These are phyloP conservation scores for Pythium monospermum DNA, from an alignment of 352 stramenopile species.

Conservation along the genomic window DNA sequence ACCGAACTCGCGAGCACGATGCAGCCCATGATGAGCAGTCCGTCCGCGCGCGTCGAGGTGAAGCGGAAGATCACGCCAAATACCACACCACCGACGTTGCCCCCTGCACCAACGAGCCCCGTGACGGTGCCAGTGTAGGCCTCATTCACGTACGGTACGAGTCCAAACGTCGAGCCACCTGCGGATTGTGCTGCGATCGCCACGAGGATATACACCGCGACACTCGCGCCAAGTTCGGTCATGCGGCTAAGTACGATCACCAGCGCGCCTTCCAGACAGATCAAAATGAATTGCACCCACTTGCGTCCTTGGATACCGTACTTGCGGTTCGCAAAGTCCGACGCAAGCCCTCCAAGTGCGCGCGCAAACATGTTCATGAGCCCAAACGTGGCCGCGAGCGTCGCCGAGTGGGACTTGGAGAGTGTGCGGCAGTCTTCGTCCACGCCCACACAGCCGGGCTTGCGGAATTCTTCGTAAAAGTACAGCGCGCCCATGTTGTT, in stretches of 20 bases:
- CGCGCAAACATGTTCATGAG: conserved; percentile 94
- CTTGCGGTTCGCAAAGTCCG: conserved; percentile 76
- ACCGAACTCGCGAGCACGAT: conserved; percentile 52
- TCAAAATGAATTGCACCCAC: conserved; percentile 69
- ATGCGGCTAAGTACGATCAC: conserved; percentile 87
- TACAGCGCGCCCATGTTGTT: conserved; percentile 94
- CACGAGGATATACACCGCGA: conserved; percentile 89
- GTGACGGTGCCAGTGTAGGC: conserved; percentile 60
- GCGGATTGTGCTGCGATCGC: conserved; percentile 88
- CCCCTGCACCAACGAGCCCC: conserved; percentile 55
- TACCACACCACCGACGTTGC: conserved; percentile 66
- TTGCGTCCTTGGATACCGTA: conserved; percentile 90
- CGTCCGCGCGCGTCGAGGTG: conserved; percentile 25
- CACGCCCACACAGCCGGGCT: conserved; percentile 35
- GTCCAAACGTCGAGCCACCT: conserved; percentile 56
- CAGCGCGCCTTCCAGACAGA: conserved; percentile 72
- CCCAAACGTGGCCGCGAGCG: conserved; percentile 90
- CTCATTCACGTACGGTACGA: conserved; percentile 73
- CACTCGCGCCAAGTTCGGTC: conserved; percentile 57
- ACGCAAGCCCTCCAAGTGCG: conserved; percentile 81
- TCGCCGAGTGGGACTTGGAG: conserved; percentile 62
- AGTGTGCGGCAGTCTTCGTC: conserved; percentile 33
- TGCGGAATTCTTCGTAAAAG: conserved; percentile 89
- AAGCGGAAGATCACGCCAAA: conserved; percentile 66
- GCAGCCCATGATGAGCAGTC: conserved; percentile 49